Evolutionary conservation across 331 rosid genomes (phyloP).

Genomic region (Saraca asoca): DNA sequence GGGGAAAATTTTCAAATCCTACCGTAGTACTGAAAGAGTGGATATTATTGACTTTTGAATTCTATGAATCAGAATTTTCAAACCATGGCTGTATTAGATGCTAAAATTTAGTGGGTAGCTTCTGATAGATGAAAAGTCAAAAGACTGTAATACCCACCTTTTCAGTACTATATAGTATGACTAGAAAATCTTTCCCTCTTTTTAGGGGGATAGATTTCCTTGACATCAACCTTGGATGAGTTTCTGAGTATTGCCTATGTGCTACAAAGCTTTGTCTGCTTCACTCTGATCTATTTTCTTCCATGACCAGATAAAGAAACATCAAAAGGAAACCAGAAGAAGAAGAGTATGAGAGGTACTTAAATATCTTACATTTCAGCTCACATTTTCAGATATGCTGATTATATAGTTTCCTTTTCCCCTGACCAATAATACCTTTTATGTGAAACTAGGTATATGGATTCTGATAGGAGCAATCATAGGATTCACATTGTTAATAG

Average conservation of each 20-base stretch:
- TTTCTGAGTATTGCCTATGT: background rate
- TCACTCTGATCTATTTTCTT: constrained; percentile 4
- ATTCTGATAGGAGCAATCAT: constrained; percentile 36
- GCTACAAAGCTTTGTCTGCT: background rate
- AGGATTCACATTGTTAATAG: constrained; percentile 21
- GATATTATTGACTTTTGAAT: no score
- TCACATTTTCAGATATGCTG: constrained; percentile 7
- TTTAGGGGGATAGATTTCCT: no score
- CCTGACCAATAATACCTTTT: background rate
- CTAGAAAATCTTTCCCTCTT: no score
- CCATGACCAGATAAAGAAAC: constrained; percentile 26
- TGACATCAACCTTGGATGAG: constrained; percentile 14
- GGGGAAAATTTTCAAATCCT: background rate
- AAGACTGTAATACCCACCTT: no score
- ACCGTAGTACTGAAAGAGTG: no score
- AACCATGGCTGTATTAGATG: no score
- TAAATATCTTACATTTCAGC: constrained; percentile 13
- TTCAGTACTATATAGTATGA: no score
- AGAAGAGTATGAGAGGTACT: constrained; percentile 34
- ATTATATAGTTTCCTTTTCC: constrained; percentile 7
- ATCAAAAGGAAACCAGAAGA: constrained; percentile 11
- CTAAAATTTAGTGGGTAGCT: no score
- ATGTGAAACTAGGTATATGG: constrained; percentile 41
- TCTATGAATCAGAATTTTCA: no score
- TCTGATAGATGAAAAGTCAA: no score